Evolutionary conservation across 2,329 filamentous ascomycete species (phyloP).

Genomic region (Fusarium sambucinum): DNA sequence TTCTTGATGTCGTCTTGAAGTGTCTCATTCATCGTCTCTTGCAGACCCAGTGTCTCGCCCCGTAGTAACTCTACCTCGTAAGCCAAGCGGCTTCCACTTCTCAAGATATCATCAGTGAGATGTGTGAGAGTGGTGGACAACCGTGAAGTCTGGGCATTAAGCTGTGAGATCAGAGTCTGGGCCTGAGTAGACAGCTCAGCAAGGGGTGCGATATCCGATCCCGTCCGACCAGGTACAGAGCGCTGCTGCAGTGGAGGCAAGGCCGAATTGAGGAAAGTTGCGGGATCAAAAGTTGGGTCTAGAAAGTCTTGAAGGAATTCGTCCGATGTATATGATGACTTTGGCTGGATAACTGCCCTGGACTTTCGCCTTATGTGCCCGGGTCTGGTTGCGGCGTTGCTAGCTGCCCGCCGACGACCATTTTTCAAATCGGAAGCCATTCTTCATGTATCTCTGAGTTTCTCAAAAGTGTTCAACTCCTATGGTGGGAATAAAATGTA

Average conservation of each 20-base stretch:
- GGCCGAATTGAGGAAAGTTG: conserved; percentile 84
- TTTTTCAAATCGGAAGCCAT: conserved; percentile 52
- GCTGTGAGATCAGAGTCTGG: conserved; percentile 85
- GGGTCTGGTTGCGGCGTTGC: conserved; percentile 57
- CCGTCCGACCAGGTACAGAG: conserved; percentile 45
- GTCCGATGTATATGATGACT: conserved; percentile 75
- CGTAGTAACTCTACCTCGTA: conserved; percentile 95
- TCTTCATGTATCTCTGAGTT: neutral
- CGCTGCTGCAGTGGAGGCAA: conserved; percentile 74
- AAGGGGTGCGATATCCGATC: conserved; percentile 66
- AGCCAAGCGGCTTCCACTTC: conserved; percentile 86
- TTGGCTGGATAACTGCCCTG: conserved; percentile 58
- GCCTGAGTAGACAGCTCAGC: conserved; percentile 84
- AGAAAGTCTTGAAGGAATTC: conserved; percentile 81
- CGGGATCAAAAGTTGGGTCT: conserved; percentile 81
- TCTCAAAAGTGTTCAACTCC: neutral
- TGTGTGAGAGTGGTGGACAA: conserved; percentile 85
- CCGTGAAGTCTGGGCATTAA: conserved; percentile 88
- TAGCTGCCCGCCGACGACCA: conserved; percentile 62
- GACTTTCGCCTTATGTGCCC: conserved; percentile 58
- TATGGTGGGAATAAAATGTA: neutral
- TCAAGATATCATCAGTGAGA: conserved; percentile 92
- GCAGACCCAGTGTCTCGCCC: conserved; percentile 86
- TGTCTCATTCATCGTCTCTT: conserved; percentile 80
- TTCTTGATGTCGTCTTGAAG: conserved; percentile 77